Evolutionary conservation across 2,329 filamentous ascomycete genomes (phyloP), one percentile per base, ranked within the genome.

Genomic region (Biscogniauxia sp.): DNA sequence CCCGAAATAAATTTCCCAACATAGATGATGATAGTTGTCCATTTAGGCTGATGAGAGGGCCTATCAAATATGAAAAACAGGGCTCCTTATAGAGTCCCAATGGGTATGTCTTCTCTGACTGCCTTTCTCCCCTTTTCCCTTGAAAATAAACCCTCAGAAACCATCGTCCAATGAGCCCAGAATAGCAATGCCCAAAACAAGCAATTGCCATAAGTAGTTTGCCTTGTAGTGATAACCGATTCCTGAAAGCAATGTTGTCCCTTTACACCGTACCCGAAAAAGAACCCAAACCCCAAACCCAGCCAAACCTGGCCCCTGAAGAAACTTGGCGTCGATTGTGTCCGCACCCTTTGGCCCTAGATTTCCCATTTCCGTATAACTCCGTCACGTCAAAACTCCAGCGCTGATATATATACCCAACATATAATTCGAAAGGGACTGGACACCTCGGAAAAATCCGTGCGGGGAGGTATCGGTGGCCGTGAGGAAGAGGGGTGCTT

Each of bases 321-420:
- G 37, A 45, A 45, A 45, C 37, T 11, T n/a, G 37, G 37, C n/a
- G 37, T 45, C 55, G 20, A 28, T 56, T 55, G 53, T 60, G 54
- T 59, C 53, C 15, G 61, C 32, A 55, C 49, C 60, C 20, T 52
- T 57, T 49, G 50, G 61, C 64, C 60, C 58, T 61, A 25, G 59
- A 64, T 61, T 62, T 52, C 65, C 52, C 9, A 25, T 19, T 54
- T 37, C 52, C 60, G 54, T 60, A 61, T 55, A 67, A 68, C 56
- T 53, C 56, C 56, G 54, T 60, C 63, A 61, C 64, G 61, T 61
- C 63, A 54, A 54, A 70, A 70, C 71, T 72, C 71, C 71, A 63
- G 64, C 70, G 71, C 71, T 73, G 63, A 69, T 70, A 73, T 69
- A 66, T 69, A 66, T 32, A 32, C 68, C 66, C 64, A 51, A 66